A percentile compares a stretch with the other conserved stretches of the same genome.
Evolutionary conservation across 768 basidiomycete genomes (phyloP).

Genomic region (Tylopilus sp.): DNA sequence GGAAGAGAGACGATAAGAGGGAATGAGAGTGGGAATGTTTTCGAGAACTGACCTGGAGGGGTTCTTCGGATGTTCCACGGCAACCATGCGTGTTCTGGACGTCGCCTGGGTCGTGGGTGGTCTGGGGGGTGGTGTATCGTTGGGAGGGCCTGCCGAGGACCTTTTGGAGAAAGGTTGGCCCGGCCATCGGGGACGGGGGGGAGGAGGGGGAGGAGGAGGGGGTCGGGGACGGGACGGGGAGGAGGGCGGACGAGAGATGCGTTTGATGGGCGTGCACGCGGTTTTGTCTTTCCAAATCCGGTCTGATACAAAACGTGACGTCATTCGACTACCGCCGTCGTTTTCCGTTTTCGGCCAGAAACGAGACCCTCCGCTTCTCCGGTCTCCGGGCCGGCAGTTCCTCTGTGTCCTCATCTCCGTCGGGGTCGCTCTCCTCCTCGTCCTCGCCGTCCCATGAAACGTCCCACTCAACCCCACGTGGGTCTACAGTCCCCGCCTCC

Average conservation of each 20-base stretch:
- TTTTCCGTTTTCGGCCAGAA: slow-evolving; percentile 32
- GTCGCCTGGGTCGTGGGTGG: slow-evolving; percentile 5
- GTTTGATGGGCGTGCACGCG: slow-evolving; percentile 11
- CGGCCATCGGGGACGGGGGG: slow-evolving; percentile 39
- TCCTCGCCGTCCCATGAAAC: slow-evolving; percentile 34
- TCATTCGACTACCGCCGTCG: slow-evolving; percentile 14
- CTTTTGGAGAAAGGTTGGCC: slow-evolving; percentile 56
- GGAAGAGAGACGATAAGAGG: slow-evolving; percentile 3
- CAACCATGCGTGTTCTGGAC: slow-evolving; percentile 1
- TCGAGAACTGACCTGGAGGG: slow-evolving; percentile 17
- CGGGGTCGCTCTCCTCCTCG: slow-evolving; percentile 30
- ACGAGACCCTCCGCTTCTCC: slow-evolving; percentile 50
- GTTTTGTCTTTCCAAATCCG: slow-evolving; percentile 19
- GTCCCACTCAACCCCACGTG: slow-evolving; percentile 40
- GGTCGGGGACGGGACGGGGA: background rate
- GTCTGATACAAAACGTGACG: slow-evolving; percentile 23
- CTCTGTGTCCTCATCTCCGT: slow-evolving; percentile 41
- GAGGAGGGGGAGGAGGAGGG: background rate
- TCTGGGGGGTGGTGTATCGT: slow-evolving; percentile 41
- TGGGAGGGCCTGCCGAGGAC: slow-evolving; percentile 65
- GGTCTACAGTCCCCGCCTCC: slow-evolving; percentile 37
- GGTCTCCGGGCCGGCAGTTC: slow-evolving; percentile 38
- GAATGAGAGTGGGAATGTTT: background rate
- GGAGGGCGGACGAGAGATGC: slow-evolving; percentile 1
- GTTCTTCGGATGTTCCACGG: slow-evolving; percentile 12